A percentile compares a stretch with the other conserved stretches of the same genome.
Conservation (phyloP, 768 basidiomycete genomes). For the Butyriboletus loyo region DNA sequence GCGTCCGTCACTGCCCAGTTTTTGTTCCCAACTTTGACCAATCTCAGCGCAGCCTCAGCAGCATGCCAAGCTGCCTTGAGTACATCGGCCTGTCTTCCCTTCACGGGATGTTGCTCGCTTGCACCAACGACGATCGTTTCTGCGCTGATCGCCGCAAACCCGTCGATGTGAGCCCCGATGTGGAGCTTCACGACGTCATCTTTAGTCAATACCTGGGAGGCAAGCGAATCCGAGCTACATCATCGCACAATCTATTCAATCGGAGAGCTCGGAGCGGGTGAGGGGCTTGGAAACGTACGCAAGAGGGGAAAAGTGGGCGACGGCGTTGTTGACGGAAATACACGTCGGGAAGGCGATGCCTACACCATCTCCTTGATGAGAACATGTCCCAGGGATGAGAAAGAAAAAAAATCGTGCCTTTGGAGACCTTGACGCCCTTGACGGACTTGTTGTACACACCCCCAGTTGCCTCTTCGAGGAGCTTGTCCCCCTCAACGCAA, state of each 20-base stretch:
- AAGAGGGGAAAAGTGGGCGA: conserved; percentile 96
- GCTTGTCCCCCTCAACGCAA: conserved; percentile 89
- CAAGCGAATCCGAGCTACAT: conserved; percentile 68
- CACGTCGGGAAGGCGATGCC: conserved; percentile 94
- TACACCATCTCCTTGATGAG: conserved; percentile 30
- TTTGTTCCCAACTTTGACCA: conserved; percentile 88
- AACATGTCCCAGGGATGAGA: background rate
- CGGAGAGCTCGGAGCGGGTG: background rate
- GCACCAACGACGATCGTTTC: conserved; percentile 92
- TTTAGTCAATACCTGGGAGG: conserved; percentile 66
- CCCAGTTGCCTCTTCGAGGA: conserved; percentile 81
- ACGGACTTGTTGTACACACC: conserved; percentile 87
- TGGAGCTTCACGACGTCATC: conserved; percentile 95
- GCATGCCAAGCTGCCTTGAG: conserved; percentile 93
- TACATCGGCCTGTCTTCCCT: conserved; percentile 85
- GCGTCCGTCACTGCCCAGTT: conserved; percentile 94
- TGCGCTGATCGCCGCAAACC: conserved; percentile 89
- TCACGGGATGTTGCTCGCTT: conserved; percentile 66
- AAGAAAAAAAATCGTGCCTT: conserved; percentile 54
- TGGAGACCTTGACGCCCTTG: conserved; percentile 83
- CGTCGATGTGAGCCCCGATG: conserved; percentile 96
- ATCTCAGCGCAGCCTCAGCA: conserved; percentile 87
- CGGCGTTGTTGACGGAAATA: conserved; percentile 92
- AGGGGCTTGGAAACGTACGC: conserved; percentile 51
- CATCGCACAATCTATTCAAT: conserved; percentile 28